Evolutionary conservation across 257 asterid species (phyloP).

Genomic region (Craterostigma plantagineum): DNA sequence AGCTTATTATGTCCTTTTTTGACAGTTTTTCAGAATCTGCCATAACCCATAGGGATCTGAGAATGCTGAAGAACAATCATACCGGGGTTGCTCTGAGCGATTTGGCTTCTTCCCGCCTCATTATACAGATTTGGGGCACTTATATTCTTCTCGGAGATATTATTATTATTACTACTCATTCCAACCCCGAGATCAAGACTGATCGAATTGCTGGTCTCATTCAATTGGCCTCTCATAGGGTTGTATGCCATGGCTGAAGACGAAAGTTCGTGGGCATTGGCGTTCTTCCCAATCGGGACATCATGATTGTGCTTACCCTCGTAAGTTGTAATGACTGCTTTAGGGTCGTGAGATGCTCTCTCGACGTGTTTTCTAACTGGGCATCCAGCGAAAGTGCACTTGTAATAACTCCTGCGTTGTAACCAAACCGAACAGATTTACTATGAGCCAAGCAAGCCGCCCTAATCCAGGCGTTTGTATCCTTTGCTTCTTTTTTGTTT

Average conservation of each 20-base stretch:
- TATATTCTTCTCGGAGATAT: conserved; percentile 10
- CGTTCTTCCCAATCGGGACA: conserved; percentile 57
- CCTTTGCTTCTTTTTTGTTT: no score
- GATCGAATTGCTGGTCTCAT: conserved; percentile 18
- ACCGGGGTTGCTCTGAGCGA: conserved; percentile 13
- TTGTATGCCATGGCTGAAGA: conserved; percentile 20
- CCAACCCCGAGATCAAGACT: conserved; percentile 92
- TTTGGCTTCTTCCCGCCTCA: conserved; percentile 10
- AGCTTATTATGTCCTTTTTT: no score
- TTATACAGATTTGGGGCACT: conserved; percentile 16
- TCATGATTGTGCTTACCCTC: conserved; percentile 97
- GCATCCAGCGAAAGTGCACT: conserved; percentile 85
- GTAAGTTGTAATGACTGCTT: conserved; percentile 90
- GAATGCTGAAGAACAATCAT: conserved; percentile 28
- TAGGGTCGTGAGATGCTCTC: conserved; percentile 91
- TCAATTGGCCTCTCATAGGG: conserved; percentile 23
- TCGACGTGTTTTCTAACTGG: conserved; percentile 95
- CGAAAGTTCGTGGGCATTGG: conserved; percentile 42
- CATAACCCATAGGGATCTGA: conserved; percentile 27
- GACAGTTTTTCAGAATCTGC: conserved; percentile 6
- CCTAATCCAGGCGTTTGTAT: not conserved
- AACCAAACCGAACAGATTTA: conserved; percentile 3
- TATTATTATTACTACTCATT: conserved; percentile 23
- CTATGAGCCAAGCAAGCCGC: no score
- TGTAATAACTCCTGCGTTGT: conserved; percentile 80